Conservation (phyloP, 345 rosid genomes). For the Hypericum androsaemum region DNA sequence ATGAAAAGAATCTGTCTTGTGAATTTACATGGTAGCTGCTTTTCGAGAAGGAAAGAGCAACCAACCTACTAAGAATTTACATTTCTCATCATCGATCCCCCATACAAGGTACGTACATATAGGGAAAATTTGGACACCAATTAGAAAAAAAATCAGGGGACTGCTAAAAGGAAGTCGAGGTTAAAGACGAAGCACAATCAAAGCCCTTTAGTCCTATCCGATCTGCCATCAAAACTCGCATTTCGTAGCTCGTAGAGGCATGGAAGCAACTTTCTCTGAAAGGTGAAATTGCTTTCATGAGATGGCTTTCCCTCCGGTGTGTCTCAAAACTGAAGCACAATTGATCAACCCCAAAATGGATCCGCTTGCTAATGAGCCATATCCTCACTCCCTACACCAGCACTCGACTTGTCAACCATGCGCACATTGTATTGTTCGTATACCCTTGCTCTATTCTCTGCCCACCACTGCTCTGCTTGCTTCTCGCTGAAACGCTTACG, state of each 20-base stretch:
- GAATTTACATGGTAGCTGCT: conserved; percentile 26
- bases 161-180: neutral
- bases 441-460: conserved; percentile 80
- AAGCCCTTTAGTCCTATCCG: conserved; percentile 18
- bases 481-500: conserved; percentile 90
- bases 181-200: conserved; percentile 13
- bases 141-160: conserved; percentile 5
- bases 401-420: conserved; percentile 62
- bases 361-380: conserved; percentile 35
- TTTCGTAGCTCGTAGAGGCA: conserved; percentile 14
- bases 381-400: conserved; percentile 72
- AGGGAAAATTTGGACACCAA: conserved; percentile 15
- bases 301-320: conserved; percentile 14
- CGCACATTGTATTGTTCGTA: conserved; percentile 86
- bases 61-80: conserved; percentile 51
- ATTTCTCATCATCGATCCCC: conserved; percentile 37
- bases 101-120: conserved; percentile 20
- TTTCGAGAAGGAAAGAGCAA: conserved; percentile 14
- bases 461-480: conserved; percentile 98
- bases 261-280: conserved; percentile 16
- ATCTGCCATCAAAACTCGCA: conserved; percentile 18
- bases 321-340: conserved; percentile 18
- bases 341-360: conserved; percentile 19
- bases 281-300: conserved; percentile 13
- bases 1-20: conserved; percentile 11